Base-by-base conservation (phyloP, 495 filamentous ascomycete genomes). In the Xylaria curta region DNA sequence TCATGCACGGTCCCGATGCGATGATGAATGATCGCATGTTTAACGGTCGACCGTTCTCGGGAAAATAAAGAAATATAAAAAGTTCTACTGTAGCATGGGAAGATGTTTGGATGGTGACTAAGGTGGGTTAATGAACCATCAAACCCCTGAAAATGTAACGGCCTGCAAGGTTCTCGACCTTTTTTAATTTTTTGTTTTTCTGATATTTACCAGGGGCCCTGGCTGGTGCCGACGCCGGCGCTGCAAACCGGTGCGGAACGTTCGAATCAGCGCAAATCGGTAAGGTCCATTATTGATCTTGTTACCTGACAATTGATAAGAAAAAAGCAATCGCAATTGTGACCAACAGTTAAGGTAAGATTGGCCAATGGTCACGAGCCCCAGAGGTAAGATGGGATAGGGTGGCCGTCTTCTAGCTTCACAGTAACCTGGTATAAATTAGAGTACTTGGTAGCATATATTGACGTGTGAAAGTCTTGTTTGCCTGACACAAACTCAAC, bases 111-210 rank as follows among this genome's bases (percentile, higher is more conserved):
- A 56, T 31, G 53, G 21, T 17, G 53, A 56, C 36, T 21, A 24
- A 62, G n/a, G 38, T 62, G 44, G 33, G 33, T 24, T 40, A 19
- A 21, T 47, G 60, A 19, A 19, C 40, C 61, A 4, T 38, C 19
- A 9, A 31, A 51, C 44, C 63, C 63, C 63, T 65, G 62, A 66
- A 42, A 36, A 26, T 51, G 31, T 19, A 66, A 66, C 63, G 28
- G 44, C 49, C 64, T 54, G 31, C 64, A 67, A 47, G 64, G 64
- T 53, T 38, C 64, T 66, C 63, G 42, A 53, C 46, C 28, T 33
- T 49, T 21, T 21, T 13, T 13, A 63, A 17, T 63, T 26, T 40
- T 19, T 49, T 19, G 19, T 38, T 66, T n/a, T 28, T 15, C 44
- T 65, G 21, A 15, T 36, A 38, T 66, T 49, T 19, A 21, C 65